phyloP scores from a whole-genome alignment of 2,329 filamentous ascomycete genomes.

The Neoscytalidium dimidiatum region DNA sequence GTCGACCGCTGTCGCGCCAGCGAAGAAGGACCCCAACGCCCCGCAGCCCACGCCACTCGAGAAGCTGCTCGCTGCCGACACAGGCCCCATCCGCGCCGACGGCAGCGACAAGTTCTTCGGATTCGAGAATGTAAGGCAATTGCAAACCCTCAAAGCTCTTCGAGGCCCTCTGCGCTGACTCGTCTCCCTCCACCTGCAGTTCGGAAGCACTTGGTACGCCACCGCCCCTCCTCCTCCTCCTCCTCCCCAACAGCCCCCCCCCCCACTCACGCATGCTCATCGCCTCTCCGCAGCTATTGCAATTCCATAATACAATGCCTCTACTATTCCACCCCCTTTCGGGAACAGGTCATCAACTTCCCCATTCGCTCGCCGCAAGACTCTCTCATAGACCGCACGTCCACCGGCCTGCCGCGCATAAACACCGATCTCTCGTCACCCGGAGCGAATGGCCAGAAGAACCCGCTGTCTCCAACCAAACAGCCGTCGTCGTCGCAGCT shows the following conservation, averaged over 20 bases:
- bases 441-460: constrained; percentile 38
- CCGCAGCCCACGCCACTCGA: constrained; percentile 61
- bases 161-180: constrained; percentile 26
- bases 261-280: constrained; percentile 16
- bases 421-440: constrained; percentile 39
- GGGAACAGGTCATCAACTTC: constrained; percentile 91
- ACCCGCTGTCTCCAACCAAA: constrained; percentile 58
- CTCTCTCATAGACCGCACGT: constrained; percentile 61
- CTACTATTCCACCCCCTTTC: constrained; percentile 92
- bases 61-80: constrained; percentile 82
- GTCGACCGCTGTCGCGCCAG: constrained; percentile 46
- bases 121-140: constrained; percentile 83
- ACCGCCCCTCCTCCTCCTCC: no score
- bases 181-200: constrained; percentile 55
- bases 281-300: constrained; percentile 70
- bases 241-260: constrained; percentile 1
- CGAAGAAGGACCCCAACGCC: constrained; percentile 62
- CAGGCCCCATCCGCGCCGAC: constrained; percentile 78
- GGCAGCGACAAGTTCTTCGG: constrained; percentile 98
- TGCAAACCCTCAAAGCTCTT: constrained; percentile 2
- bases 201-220: constrained; percentile 92
- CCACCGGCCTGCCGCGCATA: constrained; percentile 35
- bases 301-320: constrained; percentile 98
- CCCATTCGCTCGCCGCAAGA: constrained; percentile 72
- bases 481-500: constrained; percentile 32